Evolutionary conservation across 352 stramenopile species (phyloP).

Genomic region (Phytophthora crassamura): DNA sequence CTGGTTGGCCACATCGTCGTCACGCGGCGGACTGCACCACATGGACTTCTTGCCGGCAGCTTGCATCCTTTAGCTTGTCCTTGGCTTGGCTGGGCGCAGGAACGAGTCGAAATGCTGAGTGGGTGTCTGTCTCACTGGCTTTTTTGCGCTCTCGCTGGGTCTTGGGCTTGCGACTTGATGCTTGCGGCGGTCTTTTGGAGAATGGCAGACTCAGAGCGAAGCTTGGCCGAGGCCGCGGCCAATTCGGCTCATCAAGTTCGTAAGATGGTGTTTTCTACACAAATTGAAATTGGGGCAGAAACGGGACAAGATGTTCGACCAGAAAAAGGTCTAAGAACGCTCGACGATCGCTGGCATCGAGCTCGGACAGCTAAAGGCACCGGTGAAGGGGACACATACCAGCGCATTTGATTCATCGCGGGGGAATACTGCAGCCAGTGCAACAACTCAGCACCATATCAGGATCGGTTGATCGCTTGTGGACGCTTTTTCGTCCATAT

Average conservation of each 20-base stretch:
- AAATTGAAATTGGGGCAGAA: constrained; percentile 17
- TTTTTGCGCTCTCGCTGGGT: constrained; percentile 21
- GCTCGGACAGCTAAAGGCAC: background rate
- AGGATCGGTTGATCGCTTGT: background rate
- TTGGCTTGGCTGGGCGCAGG: background rate
- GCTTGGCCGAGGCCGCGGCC: too few relatives aligned
- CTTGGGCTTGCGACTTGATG: constrained; percentile 22
- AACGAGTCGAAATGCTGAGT: background rate
- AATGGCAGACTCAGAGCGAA: constrained; percentile 21
- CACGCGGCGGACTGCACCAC: constrained; percentile 29
- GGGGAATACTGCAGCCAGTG: background rate
- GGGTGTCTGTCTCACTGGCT: constrained; percentile 6
- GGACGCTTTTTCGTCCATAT: constrained; percentile 4
- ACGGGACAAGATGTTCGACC: background rate
- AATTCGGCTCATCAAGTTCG: too few relatives aligned
- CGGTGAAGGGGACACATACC: background rate
- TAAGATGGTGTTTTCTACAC: constrained; percentile 18
- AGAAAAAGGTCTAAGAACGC: constrained; percentile 7
- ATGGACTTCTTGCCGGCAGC: constrained; percentile 26
- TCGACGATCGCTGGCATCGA: constrained; percentile 8
- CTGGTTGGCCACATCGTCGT: constrained; percentile 7
- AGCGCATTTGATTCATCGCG: background rate
- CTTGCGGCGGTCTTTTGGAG: constrained; percentile 34
- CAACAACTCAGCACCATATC: background rate
- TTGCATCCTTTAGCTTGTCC: constrained; percentile 8